Base-by-base conservation (phyloP, 2,329 filamentous ascomycete species). In the Fusarium tuaranense region DNA sequence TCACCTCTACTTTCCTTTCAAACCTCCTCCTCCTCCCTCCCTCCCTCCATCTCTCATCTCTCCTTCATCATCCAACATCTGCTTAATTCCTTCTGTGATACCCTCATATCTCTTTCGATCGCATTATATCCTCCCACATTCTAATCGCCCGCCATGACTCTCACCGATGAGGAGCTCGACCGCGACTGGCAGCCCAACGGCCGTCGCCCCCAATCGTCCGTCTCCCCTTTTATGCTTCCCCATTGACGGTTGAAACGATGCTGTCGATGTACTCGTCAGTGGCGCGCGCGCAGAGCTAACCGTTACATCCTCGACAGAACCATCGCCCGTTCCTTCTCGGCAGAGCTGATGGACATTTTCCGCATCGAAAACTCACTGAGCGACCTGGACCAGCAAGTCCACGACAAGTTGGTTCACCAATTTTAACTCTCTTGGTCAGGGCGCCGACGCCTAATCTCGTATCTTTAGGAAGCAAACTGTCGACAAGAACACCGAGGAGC, bases 281-380 rank as follows among this genome's bases (percentile, higher is more conserved):
- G 79, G 69, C 48, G 30, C 48, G 58, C 32, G 48, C 39, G 34
- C 25, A 65, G 48, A 66, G 51, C 76, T 78, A 61, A 78, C 72
- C 44, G 0, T 8, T 61, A 30, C 62, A 30, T 57, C 57, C 20
- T 36, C 12, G 64, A 73, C 57, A 98, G 95, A 74, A 97, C 94
- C 71, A 92, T 98, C 84, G 95, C 95, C 64, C 93, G 91, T 78
- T 94, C 93, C 81, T 98, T 98, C 85, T 96, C 95, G 69, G 88
- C 91, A 53, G 94, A 96, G 82, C 88, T 98, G 71, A 93, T 96
- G 87, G 93, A 95, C 81, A 93, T 97, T 78, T 98, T 98, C 87
- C 93, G 93, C 80, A 92, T 98, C 80, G 94, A 97, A 78, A 93
- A 92, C 83, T 92, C 92, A 77, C 81, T 97, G 68, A 90, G 92